phyloP scores from a whole-genome alignment of 2,329 filamentous ascomycete species.

The Diaporthe citri region DNA sequence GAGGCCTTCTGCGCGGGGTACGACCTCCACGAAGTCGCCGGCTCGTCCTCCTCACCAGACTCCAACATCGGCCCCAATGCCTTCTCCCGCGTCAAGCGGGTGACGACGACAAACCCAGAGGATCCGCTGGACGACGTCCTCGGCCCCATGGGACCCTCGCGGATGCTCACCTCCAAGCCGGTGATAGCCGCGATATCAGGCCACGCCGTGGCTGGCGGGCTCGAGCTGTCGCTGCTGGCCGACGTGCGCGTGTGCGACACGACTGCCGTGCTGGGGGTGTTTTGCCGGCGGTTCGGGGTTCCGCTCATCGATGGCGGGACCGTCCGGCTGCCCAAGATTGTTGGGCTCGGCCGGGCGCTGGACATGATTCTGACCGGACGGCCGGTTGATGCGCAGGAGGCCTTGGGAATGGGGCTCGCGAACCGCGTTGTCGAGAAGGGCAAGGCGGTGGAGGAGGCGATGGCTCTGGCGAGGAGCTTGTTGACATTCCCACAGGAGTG shows the following conservation, averaged over 20 bases:
- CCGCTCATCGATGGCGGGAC: constrained; percentile 65
- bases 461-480: constrained; percentile 59
- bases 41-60: not conserved
- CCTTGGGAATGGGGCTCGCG: constrained; percentile 63
- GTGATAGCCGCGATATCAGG: constrained; percentile 65
- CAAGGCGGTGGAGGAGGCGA: constrained; percentile 61
- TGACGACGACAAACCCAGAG: constrained; percentile 3
- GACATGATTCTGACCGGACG: constrained; percentile 70
- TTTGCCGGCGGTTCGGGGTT: constrained; percentile 66
- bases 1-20: constrained; percentile 66
- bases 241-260: constrained; percentile 67
- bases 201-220: constrained; percentile 65
- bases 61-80: not conserved
- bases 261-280: constrained; percentile 66
- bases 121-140: not conserved
- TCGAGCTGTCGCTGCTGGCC: constrained; percentile 65
- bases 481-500: constrained; percentile 64
- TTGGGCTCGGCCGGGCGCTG: constrained; percentile 65
- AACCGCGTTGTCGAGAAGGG: constrained; percentile 66
- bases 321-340: constrained; percentile 62
- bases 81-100: constrained; percentile 2
- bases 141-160: constrained; percentile 65
- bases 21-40: constrained; percentile 61
- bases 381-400: constrained; percentile 61
- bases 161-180: constrained; percentile 63